Evolutionary conservation across 1,139 yeast species (phyloP), one percentile per base, ranked within the genome.

Genomic region (Pichia cactophila): DNA sequence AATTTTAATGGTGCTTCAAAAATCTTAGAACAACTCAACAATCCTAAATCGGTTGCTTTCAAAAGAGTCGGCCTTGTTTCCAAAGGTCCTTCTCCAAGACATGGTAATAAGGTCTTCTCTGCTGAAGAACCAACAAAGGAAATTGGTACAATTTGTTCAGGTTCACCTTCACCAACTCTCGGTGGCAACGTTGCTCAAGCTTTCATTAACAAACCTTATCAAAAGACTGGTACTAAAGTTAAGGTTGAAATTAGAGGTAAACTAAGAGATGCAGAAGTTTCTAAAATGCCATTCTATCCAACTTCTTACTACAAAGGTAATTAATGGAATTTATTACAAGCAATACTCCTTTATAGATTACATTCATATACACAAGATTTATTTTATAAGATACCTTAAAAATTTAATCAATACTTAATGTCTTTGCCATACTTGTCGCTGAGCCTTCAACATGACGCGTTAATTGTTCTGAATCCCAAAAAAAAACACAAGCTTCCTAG

Each of bases 141-240:
- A 50, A 77, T 90, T 44, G 97, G 98, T 26, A 69, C 67, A 45
- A 82, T 90, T 46, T 87, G 96, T 12, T 87, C 96, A 0, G 98
- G 98, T 5, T 82, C 92, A 52, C 83, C 92, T 52, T 85, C 96
- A 11, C 98, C 98, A 39, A 79, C 90, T 12, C 69, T 84, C 50
- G 84, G 83, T n/a, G 85, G 83, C 45, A 92, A 92, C 63, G 84
- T 92, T 52, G 97, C 96, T 26, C 96, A 90, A 77, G 96, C 86
- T 7, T 92, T 87, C 68, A 77, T 92, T 41, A 77, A 85, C 54
- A 83, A 87, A 60, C 80, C 79, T n/a, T 74, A 71, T 60, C 75
- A 78, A 59, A 92, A 90, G 70, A 73, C 79, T 43, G 97, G 96
- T 2, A 79, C 89, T n/a, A 73, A 77, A 47, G 73, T 90, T 41